A percentile compares a stretch with the other conserved stretches of the same genome.
These are phyloP conservation scores for Zostera marina DNA, from an alignment of 116 monocot species.

Conservation along the genomic window DNA sequence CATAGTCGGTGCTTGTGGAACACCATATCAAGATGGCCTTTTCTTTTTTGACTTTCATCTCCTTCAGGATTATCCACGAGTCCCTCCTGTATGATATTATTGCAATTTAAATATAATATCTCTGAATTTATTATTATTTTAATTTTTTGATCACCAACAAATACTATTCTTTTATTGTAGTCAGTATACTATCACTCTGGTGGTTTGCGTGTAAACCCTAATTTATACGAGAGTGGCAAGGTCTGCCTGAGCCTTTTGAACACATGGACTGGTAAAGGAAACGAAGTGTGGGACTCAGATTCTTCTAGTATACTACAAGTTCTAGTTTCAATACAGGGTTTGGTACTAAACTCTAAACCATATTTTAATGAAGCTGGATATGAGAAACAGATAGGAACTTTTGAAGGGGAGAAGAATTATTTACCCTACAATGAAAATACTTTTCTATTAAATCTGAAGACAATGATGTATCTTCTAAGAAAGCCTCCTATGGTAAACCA, in stretches of 20 bases:
- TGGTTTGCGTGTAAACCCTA: conserved; percentile 85
- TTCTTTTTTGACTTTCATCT: conserved; percentile 88
- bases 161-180: conserved; percentile 21
- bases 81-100: conserved; percentile 47
- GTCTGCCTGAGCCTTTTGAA: conserved; percentile 90
- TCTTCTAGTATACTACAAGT: conserved; percentile 93
- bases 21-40: conserved; percentile 93
- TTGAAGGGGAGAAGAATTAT: conserved; percentile 92
- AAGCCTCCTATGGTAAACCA: conserved; percentile 75
- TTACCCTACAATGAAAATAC: conserved; percentile 92
- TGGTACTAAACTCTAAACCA: conserved; percentile 87
- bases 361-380: conserved; percentile 99
- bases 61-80: conserved; percentile 66
- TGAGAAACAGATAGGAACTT: conserved; percentile 85
- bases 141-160: neutral
- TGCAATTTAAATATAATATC: neutral
- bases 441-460: conserved; percentile 65
- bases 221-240: conserved; percentile 87
- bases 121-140: conserved; percentile 1
- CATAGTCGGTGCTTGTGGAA: conserved; percentile 76
- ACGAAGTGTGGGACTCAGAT: conserved; percentile 90
- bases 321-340: conserved; percentile 82
- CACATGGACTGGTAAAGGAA: conserved; percentile 92
- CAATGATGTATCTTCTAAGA: conserved; percentile 76
- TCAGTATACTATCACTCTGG: conserved; percentile 84